phyloP scores from a whole-genome alignment of 1,284 basidiomycete species.

The Ceratobasidium sp. region DNA sequence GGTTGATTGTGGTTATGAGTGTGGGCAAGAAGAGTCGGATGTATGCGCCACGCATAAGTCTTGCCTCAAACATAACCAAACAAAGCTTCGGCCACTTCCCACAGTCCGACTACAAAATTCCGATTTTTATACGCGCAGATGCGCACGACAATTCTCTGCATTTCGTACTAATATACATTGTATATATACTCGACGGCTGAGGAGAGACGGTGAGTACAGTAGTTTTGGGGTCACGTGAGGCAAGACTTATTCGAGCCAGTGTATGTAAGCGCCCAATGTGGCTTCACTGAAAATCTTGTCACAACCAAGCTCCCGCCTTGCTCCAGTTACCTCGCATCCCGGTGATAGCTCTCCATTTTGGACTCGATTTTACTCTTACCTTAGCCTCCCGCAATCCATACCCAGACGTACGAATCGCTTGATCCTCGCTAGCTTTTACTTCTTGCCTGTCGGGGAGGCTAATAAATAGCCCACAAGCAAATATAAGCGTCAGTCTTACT shows the following conservation, averaged over 20 bases:
- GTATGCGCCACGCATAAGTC: slow-evolving; percentile 5
- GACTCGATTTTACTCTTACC: too few species aligned
- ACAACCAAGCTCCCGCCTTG: too few species aligned
- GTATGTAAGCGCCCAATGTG: not conserved
- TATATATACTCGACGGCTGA: not conserved
- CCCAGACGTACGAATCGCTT: too few species aligned
- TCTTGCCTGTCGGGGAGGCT: too few species aligned
- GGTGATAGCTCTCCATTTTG: too few species aligned
- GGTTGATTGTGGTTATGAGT: not conserved
- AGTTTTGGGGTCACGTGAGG: slow-evolving; percentile 5
- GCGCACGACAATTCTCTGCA: not conserved
- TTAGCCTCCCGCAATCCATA: too few species aligned
- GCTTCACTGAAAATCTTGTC: too few species aligned
- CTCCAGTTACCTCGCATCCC: too few species aligned
- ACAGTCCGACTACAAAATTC: not conserved
- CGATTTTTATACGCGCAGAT: not conserved
- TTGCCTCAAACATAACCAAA: slow-evolving; percentile 1
- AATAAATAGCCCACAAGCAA: too few species aligned
- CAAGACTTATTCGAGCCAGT: slow-evolving; percentile 8
- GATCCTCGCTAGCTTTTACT: too few species aligned
- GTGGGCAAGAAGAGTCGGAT: not conserved
- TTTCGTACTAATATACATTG: not conserved
- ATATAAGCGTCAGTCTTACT: too few species aligned
- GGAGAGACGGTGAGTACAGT: too few species aligned
- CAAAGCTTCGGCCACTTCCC: not conserved